Evolutionary conservation across 139 green algal species (phyloP).

Genomic region (Trebouxia sp.): DNA sequence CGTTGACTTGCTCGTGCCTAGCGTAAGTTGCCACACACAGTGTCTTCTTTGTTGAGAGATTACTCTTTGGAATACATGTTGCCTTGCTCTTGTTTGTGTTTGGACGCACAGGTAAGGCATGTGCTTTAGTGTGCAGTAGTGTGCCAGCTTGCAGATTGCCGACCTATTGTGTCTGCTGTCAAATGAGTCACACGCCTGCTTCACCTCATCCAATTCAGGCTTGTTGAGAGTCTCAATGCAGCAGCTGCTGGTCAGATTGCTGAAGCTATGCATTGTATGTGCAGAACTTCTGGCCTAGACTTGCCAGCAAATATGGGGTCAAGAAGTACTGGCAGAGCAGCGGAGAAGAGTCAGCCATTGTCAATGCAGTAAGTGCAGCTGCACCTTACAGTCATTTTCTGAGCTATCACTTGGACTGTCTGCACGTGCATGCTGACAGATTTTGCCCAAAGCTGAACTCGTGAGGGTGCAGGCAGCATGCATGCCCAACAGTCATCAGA

Average conservation of each 20-base stretch:
- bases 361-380: slow-evolving; percentile 70
- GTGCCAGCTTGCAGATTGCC: too few species aligned
- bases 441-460: neutral
- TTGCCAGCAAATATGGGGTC: slow-evolving; percentile 93
- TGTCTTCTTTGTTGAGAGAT: too few species aligned
- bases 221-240: too few species aligned
- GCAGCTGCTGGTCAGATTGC: neutral
- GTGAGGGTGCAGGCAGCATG: neutral
- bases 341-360: slow-evolving; percentile 81
- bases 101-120: too few species aligned
- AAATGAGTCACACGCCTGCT: too few species aligned
- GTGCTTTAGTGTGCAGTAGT: too few species aligned
- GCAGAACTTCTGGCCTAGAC: slow-evolving; percentile 87
- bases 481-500: neutral
- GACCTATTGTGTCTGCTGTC: too few species aligned
- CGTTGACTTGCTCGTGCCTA: slow-evolving; percentile 21
- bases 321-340: slow-evolving; percentile 95
- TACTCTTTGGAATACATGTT: neutral
- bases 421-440: neutral
- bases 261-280: neutral
- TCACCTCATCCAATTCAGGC: too few species aligned
- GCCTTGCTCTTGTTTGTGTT: neutral
- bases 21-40: neutral
- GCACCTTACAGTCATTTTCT: neutral
- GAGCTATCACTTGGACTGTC: neutral